Evolutionary conservation across 345 rosid species (phyloP), one percentile per base, ranked within the genome.

Genomic region (Populus ilicifolia): DNA sequence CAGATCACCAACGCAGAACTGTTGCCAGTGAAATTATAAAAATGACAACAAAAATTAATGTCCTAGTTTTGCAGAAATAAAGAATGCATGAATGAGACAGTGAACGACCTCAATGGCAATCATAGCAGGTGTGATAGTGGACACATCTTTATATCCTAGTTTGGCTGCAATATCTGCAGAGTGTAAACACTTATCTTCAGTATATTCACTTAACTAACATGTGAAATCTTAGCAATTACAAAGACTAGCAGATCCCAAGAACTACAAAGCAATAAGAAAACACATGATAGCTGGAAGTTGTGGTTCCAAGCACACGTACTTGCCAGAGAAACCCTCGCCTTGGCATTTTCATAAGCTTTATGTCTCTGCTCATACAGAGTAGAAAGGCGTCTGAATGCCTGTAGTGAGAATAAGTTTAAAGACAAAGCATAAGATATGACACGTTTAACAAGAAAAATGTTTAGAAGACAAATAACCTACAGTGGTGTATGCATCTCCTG

Each of bases 401-500:
- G 80, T 70, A 9, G 72, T n/a, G 66, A 33, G 16, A 67, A n/a
- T 8, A 80, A 44, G 62, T 30, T 69, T 70, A 68, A 44, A 66
- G 63, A 35, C 46, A 44, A 14, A 21, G 10, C 16, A 44, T 5
- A 65, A 21, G 33, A 29, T 18, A 25, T 16, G 59, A 36, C 1
- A 12, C 17, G 44, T 44, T 2, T 2, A 11, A 35, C 5, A 69
- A 10, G 16, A 69, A 69, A 69, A 70, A 68, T 43, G 38, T 46
- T 33, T 4, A 18, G 56, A 46, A 2, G 25, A n/a, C 17, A 63
- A 12, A 75, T 4, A 13, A 52, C 48, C 66, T 82, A 88, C 99
- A 92, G 85, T 86, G 52, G 87, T 84, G 88, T 93, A 94, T 63
- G 92, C 91, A 80, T 96, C 97, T 9, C 95, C 97, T 13, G 94